A percentile compares a stretch with the other conserved stretches of the same genome.
These are phyloP conservation scores for Suhomyces coccinellae DNA, from an alignment of 1,139 yeast species.

Conservation along the genomic window DNA sequence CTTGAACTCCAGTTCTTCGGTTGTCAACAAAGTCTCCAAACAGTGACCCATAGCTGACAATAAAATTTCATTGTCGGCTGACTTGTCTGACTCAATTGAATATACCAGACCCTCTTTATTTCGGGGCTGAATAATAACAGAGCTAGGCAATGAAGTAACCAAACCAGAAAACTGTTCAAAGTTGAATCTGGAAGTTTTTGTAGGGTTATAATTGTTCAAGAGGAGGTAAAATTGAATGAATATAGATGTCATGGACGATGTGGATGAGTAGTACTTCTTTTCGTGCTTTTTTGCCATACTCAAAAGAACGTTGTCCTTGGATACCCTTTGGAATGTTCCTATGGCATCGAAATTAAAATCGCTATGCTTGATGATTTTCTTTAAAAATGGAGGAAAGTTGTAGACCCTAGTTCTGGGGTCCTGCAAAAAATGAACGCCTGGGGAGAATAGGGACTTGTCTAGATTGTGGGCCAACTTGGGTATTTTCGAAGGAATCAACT, in stretches of 20 bases:
- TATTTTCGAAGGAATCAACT: conserved; percentile 28
- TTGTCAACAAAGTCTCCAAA: conserved; percentile 71
- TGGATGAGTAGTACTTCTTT: conserved; percentile 67
- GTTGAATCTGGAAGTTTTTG: conserved; percentile 27
- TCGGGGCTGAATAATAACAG: conserved; percentile 42
- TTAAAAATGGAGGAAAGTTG: conserved; percentile 66
- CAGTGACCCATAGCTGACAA: conserved; percentile 80
- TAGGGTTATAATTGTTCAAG: conserved; percentile 50
- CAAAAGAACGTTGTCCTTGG: conserved; percentile 56
- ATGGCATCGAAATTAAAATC: conserved; percentile 67
- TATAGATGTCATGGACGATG: conserved; percentile 82
- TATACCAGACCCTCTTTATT: conserved; percentile 42
- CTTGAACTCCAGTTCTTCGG: conserved; percentile 50
- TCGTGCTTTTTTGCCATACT: conserved; percentile 46
- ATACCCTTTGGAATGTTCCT: conserved; percentile 61
- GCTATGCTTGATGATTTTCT: conserved; percentile 60
- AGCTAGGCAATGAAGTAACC: conserved; percentile 35
- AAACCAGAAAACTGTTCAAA: conserved; percentile 39
- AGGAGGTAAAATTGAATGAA: conserved; percentile 75
- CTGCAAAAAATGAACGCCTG: conserved; percentile 77
- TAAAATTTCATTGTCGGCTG: conserved; percentile 66
- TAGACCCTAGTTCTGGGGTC: conserved; percentile 75
- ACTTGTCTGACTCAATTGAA: conserved; percentile 72
- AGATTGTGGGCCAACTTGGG: conserved; percentile 60
- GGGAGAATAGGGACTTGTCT: conserved; percentile 70